Base-by-base conservation (phyloP, 208 protist species). In the Trypanosoma scelopori region DNA sequence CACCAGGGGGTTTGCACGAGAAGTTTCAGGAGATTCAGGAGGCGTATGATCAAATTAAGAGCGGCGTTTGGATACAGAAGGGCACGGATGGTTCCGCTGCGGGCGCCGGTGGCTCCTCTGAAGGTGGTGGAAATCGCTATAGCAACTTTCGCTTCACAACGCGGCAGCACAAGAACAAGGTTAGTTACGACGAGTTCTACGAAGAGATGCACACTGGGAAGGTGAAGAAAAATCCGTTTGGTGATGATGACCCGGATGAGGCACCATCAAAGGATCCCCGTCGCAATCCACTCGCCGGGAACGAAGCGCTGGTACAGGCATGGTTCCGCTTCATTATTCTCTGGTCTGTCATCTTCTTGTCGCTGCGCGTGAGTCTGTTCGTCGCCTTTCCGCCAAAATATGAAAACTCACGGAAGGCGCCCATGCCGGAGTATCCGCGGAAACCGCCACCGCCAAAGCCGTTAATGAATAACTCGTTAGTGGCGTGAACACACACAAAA, bases 41-140 rank as follows among this genome's bases (percentile, higher is more conserved):
- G 57, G 92, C 92, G n/a, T 97, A 95, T 75, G 92, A 95, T 45
- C 78, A 94, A 61, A 71, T 97, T 3, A 92, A 95, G 81, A 78
- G 62, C 45, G 91, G 91, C 42, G 78, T 96, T 42, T 96, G 84
- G 81, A 87, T 96, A 42, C 72, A 69, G n/a, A 83, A 82, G 56
- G 66, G 78, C 42, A 69, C 63, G 42, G 79, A 74, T 13, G 76
- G 65, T 37, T 65, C 69, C 52, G 69, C 57, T 50, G 62, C 20
- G 2, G 72, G 71, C 69, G 65, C 59, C 20, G 84, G 74, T 30
- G 86, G 76, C 25, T 64, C 69, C n/a, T 69, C 71, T 23, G 70
- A 76, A 47, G 69, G 70, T 48, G 74, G 43, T 28, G 32, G 32
- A 9, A 94, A 89, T 67, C 78, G 86, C 22, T 96, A 94, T 82